Base-by-base conservation (phyloP, 768 basidiomycete genomes). In the Lentinus tigrinus region DNA sequence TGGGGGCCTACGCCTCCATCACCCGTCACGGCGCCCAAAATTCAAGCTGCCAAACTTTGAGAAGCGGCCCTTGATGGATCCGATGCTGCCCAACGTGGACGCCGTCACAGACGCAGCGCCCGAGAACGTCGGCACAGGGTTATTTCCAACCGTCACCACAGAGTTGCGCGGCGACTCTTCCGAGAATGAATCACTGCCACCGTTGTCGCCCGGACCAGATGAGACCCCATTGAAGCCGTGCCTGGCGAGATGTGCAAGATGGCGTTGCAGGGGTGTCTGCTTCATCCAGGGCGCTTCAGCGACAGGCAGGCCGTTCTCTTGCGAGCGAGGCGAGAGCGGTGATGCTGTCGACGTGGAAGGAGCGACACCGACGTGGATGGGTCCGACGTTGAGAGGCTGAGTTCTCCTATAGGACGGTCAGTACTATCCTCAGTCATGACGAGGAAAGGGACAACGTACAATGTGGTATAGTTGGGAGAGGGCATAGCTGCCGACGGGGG, bases 171-270 rank as follows among this genome's bases (percentile, higher is more conserved):
- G 87, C 2, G 91, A 92, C 63, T 83, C 85, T 16, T 76, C 78
- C 7, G 85, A 87, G 21, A 85, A 70, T 2, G 83, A 81, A 67
- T 87, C 87, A 58, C 78, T 81, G 1, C 78, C 82, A 37, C 73
- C 57, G 26, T 62, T 74, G 43, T 91, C 90, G 3, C 83, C 84
- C 37, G 89, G 90, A 7, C 88, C 88, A 1, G 88, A 90, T 26
- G 91, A 81, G 5, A 94, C 86, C 1, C 88, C 91, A 44, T 85
- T 87, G 71, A 94, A 88, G 10, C 92, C 92, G 66, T 93, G 89
- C 26, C 89, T 81, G 17, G 91, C 84, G 6, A 94, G 78, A 62
- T 93, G 87, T 5, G 91, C 92, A 0, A 93, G 79, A 60, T 92
- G 88, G 17, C 88, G 80, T 63, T 93, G 91, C 19, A 94, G 75